Base-by-base conservation (phyloP, 257 asterid genomes). In the Paulownia fortunei region DNA sequence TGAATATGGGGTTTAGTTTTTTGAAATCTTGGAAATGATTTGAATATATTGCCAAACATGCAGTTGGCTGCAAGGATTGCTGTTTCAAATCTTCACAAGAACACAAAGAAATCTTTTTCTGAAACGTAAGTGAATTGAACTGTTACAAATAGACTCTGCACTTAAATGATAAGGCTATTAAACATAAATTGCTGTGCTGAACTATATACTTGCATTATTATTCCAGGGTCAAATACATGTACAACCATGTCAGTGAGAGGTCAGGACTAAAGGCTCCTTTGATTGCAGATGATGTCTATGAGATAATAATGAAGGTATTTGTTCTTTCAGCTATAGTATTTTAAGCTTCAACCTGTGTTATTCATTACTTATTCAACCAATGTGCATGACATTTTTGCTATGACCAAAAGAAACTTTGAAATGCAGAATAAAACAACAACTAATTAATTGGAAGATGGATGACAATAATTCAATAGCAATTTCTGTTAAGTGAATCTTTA, bases 51-150 rank as follows among this genome's bases (percentile, higher is more conserved):
- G 12, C 49, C 23, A 12, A 60, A 67, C 56, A 1, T 73, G 77
- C 90, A 96, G 99, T 82, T 96, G 92, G 99, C 99, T 51, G 99
- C 99, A 21, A 90, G 99, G 92, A 93, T 96, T 88, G 98, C 97
- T 11, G 98, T 96, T 78, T 96, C 99, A 8, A 93, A 96, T 86
- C 93, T 96, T 63, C 99, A 96, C 85, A 96, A 93, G 86, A 96
- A 88, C 79, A 96, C 99, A 0, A 93, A 93, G 92, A 91, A 96
- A 78, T 96, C 92, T 1, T 96, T 96, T 86, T 96, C 99, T 9
- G 99, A 96, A 78, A 92, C 99, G 99, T 93, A 86, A 88, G 97
- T 77, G 23, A 27, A 62, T 52, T 55, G 77, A 13, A 52, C 12
- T 21, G 37, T 2, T 46, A 18, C 27, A 8, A 10, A 15, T 16